Evolutionary conservation across 164 flowering plant genomes (phyloP).

Genomic region (Sedum album): DNA sequence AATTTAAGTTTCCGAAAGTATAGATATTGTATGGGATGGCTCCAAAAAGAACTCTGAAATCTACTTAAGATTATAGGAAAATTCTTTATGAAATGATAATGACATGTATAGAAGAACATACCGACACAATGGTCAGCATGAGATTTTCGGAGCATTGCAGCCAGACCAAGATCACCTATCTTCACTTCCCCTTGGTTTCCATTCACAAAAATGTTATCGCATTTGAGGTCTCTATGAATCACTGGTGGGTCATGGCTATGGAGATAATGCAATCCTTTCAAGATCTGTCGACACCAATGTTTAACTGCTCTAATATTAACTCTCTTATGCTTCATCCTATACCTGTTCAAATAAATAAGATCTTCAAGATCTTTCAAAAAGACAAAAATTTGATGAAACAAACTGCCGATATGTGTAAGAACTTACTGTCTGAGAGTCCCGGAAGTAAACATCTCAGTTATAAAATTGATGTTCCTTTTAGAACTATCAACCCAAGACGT

Average conservation of each 20-base stretch:
- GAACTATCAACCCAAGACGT: constrained; percentile 28
- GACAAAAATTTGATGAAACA: not conserved
- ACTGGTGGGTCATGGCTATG: constrained; percentile 19
- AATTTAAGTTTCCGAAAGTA: not conserved
- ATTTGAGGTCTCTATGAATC: constrained; percentile 19
- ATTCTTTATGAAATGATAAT: not conserved
- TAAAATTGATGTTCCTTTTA: constrained; percentile 18
- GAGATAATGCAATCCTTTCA: constrained; percentile 16
- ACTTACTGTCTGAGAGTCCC: constrained; percentile 25
- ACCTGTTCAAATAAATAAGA: not conserved
- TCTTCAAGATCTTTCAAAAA: not conserved
- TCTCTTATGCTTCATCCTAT: constrained; percentile 12
- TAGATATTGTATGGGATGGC: not conserved
- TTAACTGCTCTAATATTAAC: constrained; percentile 14
- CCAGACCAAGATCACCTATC: constrained; percentile 11
- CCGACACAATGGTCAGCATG: constrained; percentile 19
- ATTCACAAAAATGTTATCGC: constrained; percentile 18
- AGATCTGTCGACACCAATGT: constrained; percentile 19
- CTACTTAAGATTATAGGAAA: not conserved
- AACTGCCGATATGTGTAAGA: not conserved
- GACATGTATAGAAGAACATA: constrained; percentile 6
- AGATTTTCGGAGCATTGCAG: constrained; percentile 15
- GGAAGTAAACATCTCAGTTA: constrained; percentile 26
- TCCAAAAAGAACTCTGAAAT: not conserved
- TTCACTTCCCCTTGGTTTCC: constrained; percentile 15